These are phyloP conservation scores for Eucalyptus microcorys DNA, from an alignment of 345 rosid species.

Conservation along the genomic window DNA sequence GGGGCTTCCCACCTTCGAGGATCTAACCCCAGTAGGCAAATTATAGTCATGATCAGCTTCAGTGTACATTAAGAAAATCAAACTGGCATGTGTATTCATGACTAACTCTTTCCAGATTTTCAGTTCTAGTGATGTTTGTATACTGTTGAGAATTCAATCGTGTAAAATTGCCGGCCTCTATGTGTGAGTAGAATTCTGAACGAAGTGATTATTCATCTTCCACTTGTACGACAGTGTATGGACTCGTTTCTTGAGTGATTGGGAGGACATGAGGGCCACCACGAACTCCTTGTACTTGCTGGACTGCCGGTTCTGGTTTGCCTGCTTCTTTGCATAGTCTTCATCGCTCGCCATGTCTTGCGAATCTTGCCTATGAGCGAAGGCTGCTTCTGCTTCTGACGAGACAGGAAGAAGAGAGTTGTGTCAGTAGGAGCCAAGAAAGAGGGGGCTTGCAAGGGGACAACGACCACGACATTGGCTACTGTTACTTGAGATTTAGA, in stretches of 20 bases:
- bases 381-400: background rate
- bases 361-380: background rate
- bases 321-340: background rate
- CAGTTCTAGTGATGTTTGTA: background rate
- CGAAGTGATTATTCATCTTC: background rate
- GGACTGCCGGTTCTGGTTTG: background rate
- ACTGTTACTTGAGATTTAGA: too few species aligned
- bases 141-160: background rate
- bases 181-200: background rate
- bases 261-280: background rate
- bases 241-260: background rate
- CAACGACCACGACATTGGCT: too few species aligned
- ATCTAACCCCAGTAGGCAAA: slow-evolving; percentile 27
- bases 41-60: background rate
- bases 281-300: background rate
- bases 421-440: too few species aligned
- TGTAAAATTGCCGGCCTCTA: background rate
- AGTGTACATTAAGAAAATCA: background rate
- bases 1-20: slow-evolving; percentile 18
- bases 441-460: too few species aligned
- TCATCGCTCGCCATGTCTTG: background rate
- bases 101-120: background rate
- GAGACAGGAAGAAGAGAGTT: background rate
- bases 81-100: background rate
- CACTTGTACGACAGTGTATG: background rate